phyloP scores from a whole-genome alignment of 176 grass and related monocot species.

The Ensete ventricosum region DNA sequence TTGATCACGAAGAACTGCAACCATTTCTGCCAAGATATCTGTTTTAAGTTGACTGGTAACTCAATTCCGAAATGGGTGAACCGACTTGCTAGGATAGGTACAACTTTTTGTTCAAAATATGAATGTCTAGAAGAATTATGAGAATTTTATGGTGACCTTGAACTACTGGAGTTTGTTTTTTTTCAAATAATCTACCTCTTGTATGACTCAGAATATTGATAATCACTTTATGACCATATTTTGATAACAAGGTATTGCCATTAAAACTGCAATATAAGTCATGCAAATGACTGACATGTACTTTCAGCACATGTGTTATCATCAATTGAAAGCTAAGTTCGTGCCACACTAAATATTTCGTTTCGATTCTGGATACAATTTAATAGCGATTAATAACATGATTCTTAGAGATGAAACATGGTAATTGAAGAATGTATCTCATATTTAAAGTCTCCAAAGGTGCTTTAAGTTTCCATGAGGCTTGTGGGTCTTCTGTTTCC shows the following conservation, averaged over 20 bases:
- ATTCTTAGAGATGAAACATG: too few species aligned
- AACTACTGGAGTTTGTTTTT: neutral
- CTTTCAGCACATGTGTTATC: too few species aligned
- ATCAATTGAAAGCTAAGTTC: too few species aligned
- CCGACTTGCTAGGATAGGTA: constrained; percentile 95
- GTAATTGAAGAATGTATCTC: too few species aligned
- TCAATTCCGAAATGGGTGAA: constrained; percentile 95
- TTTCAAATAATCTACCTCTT: neutral
- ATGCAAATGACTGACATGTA: too few species aligned
- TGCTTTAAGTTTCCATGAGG: too few species aligned
- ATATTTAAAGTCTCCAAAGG: too few species aligned
- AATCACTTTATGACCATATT: neutral
- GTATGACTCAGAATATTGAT: neutral
- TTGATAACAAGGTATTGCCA: neutral
- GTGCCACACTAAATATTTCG: too few species aligned
- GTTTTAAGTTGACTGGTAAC: constrained; percentile 81
- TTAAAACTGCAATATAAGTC: neutral
- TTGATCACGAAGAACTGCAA: constrained; percentile 97
- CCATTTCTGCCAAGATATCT: constrained; percentile 96
- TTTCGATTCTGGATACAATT: too few species aligned
- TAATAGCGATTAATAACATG: too few species aligned
- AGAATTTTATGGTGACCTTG: neutral
- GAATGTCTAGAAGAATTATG: neutral
- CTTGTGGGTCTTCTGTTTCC: too few species aligned
- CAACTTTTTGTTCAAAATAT: neutral